A percentile compares a stretch with the other conserved stretches of the same genome.
phyloP scores from a whole-genome alignment of 225 moss, liverwort and hornwort genomes.

The Thuidium tamariscinum region DNA sequence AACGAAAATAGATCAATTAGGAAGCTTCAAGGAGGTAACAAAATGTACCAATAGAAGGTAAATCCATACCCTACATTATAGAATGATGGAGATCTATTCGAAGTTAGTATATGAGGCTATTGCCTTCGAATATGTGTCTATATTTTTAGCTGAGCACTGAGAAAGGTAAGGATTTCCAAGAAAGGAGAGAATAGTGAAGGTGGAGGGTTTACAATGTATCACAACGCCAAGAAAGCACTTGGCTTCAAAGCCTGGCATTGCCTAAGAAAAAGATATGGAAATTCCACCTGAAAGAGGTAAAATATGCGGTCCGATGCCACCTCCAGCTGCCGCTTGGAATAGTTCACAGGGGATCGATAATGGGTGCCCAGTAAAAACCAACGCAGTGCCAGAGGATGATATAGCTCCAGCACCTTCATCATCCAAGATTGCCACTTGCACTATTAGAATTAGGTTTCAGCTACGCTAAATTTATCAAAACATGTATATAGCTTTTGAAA shows the following conservation, averaged over 20 bases:
- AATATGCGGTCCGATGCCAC: slow-evolving; percentile 76
- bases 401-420: slow-evolving; percentile 70
- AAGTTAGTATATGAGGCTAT: not conserved
- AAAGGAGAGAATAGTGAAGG: not conserved
- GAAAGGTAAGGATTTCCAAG: not conserved
- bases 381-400: slow-evolving; percentile 82
- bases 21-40: not conserved
- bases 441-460: not conserved
- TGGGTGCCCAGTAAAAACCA: slow-evolving; percentile 98
- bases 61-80: not conserved
- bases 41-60: not conserved
- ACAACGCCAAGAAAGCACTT: not conserved
- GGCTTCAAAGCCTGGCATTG: not conserved
- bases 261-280: not conserved
- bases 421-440: not conserved
- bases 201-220: not conserved
- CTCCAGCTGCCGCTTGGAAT: slow-evolving; percentile 81
- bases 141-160: not conserved
- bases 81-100: not conserved
- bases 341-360: slow-evolving; percentile 86
- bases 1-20: not conserved
- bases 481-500: not conserved
- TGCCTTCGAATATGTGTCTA: not conserved
- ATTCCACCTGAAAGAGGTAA: slow-evolving; percentile 80
- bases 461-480: not conserved